Evolutionary conservation across 1,139 yeast species (phyloP), one percentile per base, ranked within the genome.

Genomic region (Geotrichum aggregatum): DNA sequence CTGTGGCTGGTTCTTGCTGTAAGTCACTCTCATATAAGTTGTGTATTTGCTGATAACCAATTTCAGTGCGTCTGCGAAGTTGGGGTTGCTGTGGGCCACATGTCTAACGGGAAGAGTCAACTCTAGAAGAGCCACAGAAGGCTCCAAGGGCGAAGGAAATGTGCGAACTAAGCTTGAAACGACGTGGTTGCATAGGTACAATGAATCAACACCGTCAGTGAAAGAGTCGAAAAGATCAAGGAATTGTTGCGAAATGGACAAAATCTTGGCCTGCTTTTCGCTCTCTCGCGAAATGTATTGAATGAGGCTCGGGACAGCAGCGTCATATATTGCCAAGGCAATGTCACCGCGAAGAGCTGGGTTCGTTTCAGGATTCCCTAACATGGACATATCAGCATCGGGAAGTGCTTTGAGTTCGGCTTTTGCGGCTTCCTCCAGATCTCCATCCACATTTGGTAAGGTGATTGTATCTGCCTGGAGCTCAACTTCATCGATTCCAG

Each of bases 311-410:
- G 55, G 52, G 8, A 49, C 71, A 44, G 86, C 83, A 43, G 86
- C 76, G 66, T 89, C 96, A 64, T 80, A 89, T 21, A 89, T 79
- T 0, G 95, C 80, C 60, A 89, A 74, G 2, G 94, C 94, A 52
- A 91, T 82, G 65, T 89, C 96, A 54, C 98, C 97, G 62, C 82
- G 82, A 60, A 91, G 74, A 0, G 95, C 97, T 7, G 97, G 96
- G 63, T 89, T 91, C 24, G 88, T 81, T 50, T 85, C 92, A 13
- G 86, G 83, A 59, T 83, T 83, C 35, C 97, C 97, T 58, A 91
- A 74, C 78, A 87, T 83, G 59, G 82, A 83, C 76, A 88, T 78
- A 65, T 89, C 95, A 16, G 91, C 88, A 59, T 88, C 96, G 0
- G 97, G 97, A 59, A 89, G 74, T 52, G 79, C 77, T 56, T 82